Base-by-base conservation (phyloP, 208 protist genomes). In the Wallacemonas sp. region DNA sequence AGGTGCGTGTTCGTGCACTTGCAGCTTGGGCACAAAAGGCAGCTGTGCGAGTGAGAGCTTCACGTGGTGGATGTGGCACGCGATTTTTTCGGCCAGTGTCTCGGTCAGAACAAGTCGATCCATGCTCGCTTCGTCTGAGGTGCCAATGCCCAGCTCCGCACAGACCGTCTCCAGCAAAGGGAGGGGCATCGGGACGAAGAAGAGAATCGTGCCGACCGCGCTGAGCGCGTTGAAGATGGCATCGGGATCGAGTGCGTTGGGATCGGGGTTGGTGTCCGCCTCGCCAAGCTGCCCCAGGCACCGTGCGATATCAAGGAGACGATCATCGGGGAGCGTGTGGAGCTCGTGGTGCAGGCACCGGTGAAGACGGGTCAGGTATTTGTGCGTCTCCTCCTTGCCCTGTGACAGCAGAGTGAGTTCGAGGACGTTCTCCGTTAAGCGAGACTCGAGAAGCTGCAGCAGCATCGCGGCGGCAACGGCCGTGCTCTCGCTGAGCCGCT, bases 1-100 rank as follows among this genome's bases (percentile, higher is more conserved):
- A n/a, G 82, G 79, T 4, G 78, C 79, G 63, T 83, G 74, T 59
- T 94, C 88, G 65, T 94, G 84, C 53, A 94, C 83, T 64, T 88
- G 79, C 73, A 94, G 68, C 3, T 78, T 76, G 15, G 88, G 84
- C 42, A 94, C 63, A 38, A 89, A 91, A 36, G 61, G 39, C 34
- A 90, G 73, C 32, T 84, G 77, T 24, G 77, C 55, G 17, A 86
- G 59, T 0, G 63, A 45, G 24, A 84, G 26, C 42, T 68, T 64
- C 1, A 71, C 65, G 22, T 74, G 80, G 64, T 84, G 86, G 29
- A 90, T 64, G 64, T 80, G 71, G 38, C 68, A 66, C n/a, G 66
- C 77, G 45, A 90, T 72, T 58, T 83, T 85, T 65, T 91, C 79
- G 26, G 84, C 81, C 9, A 91, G 63, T 17, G 76, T 62, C 68